Conservation (phyloP, 2,329 filamentous ascomycete genomes). For the Penicillium sp. region DNA sequence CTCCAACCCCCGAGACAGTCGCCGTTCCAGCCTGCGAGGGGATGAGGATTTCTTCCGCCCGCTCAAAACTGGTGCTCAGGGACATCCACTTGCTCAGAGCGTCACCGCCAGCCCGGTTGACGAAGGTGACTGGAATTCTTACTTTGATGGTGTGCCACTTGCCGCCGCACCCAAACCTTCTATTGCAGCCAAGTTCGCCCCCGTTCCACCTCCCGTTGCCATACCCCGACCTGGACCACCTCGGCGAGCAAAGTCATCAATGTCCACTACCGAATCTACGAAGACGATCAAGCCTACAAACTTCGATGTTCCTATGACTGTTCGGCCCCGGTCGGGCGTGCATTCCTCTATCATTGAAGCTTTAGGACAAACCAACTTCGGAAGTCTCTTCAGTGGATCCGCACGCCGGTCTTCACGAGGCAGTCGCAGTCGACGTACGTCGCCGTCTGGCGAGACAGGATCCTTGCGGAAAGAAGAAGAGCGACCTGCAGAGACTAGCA, state of each 20-base stretch:
- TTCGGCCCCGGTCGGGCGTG: conserved; percentile 27
- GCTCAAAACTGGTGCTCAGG: conserved; percentile 52
- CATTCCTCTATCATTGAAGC: conserved; percentile 31
- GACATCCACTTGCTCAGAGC: conserved; percentile 74
- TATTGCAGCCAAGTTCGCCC: conserved; percentile 1
- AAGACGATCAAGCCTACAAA: conserved; percentile 45
- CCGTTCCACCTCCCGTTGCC: conserved; percentile 23
- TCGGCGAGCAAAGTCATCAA: conserved; percentile 42
- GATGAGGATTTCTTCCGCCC: conserved; percentile 59
- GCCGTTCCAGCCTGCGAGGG: conserved; percentile 59
- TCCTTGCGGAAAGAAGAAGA: conserved; percentile 39
- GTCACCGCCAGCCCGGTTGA: conserved; percentile 67
- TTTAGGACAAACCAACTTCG: conserved; percentile 35
- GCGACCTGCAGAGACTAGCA: conserved; percentile 23
- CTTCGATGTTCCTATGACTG: conserved; percentile 22
- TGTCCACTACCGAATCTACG: conserved; percentile 50
- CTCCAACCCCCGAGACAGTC: conserved; percentile 48
- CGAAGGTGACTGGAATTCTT: conserved; percentile 35
- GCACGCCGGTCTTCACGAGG: conserved; percentile 38
- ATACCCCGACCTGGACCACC: conserved; percentile 40
- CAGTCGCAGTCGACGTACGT: conserved; percentile 39
- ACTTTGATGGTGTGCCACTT: conserved; percentile 34
- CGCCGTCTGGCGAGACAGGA: conserved; percentile 36
- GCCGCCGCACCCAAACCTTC: conserved; percentile 13
- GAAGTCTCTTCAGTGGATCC: conserved; percentile 44